phyloP scores from a whole-genome alignment of 1,139 yeast genomes.

The Blastobotrys apis region DNA sequence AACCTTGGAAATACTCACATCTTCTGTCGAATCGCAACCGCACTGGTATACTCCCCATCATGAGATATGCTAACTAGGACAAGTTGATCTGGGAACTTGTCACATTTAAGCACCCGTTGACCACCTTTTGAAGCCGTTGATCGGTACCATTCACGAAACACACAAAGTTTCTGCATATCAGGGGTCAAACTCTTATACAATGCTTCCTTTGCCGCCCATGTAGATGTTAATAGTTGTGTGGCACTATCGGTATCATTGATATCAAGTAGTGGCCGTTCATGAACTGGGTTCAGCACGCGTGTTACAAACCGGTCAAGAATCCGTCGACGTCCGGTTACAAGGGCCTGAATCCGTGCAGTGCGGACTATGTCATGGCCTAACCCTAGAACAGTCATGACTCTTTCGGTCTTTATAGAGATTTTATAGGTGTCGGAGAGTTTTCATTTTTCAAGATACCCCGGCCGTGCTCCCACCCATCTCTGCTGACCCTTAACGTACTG shows the following conservation, averaged over 20 bases:
- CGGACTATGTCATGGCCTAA: conserved; percentile 62
- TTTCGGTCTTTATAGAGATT: too few relatives aligned
- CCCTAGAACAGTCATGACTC: conserved; percentile 38
- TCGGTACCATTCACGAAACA: conserved; percentile 61
- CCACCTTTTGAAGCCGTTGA: conserved; percentile 14
- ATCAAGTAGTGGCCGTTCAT: conserved; percentile 44
- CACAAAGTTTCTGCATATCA: conserved; percentile 48
- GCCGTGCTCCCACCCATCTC: background rate
- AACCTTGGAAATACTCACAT: background rate
- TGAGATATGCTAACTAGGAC: conserved; percentile 60
- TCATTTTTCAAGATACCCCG: background rate
- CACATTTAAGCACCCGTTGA: conserved; percentile 21
- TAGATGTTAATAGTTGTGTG: conserved; percentile 45
- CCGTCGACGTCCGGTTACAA: conserved; percentile 38
- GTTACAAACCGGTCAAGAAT: conserved; percentile 40
- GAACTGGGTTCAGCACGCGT: conserved; percentile 48
- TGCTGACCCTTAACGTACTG: background rate
- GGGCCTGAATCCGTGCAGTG: conserved; percentile 45
- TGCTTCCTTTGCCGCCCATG: conserved; percentile 79
- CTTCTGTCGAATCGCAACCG: conserved; percentile 29
- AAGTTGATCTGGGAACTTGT: conserved; percentile 38
- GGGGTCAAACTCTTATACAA: conserved; percentile 56
- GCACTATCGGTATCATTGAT: conserved; percentile 8
- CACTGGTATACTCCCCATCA: conserved; percentile 50
- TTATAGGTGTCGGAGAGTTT: conserved; percentile 5